phyloP scores from a whole-genome alignment of 2,329 filamentous ascomycete genomes.

The Exophiala spinifera region DNA sequence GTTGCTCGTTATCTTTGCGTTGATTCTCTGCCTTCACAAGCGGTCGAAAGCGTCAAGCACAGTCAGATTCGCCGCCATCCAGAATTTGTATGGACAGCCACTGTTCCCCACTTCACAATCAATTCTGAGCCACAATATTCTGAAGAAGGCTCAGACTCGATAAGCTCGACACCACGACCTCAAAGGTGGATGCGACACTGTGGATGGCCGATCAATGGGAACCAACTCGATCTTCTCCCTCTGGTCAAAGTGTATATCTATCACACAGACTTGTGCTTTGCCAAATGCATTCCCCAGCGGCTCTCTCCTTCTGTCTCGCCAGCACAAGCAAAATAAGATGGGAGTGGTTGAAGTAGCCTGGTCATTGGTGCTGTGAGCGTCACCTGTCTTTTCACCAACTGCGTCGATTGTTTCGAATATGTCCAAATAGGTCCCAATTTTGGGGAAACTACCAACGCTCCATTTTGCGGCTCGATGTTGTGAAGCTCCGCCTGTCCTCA shows the following conservation, averaged over 20 bases:
- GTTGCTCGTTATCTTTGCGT: background rate
- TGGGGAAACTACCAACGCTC: conserved; percentile 12
- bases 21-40: conserved; percentile 2
- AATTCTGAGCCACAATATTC: background rate
- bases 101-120: background rate
- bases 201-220: too few relatives aligned
- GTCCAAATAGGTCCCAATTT: conserved; percentile 40
- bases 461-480: too few relatives aligned
- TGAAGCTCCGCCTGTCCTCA: too few relatives aligned
- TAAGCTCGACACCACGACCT: background rate
- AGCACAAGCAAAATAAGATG: background rate
- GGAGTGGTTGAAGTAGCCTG: conserved; percentile 12
- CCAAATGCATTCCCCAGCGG: too few relatives aligned
- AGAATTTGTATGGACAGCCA: background rate
- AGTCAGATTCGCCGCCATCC: background rate
- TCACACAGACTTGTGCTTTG: too few relatives aligned
- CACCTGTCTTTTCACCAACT: conserved; percentile 38
- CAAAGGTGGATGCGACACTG: background rate
- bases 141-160: background rate
- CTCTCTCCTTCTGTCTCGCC: too few relatives aligned
- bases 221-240: too few relatives aligned
- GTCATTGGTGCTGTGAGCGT: conserved; percentile 36
- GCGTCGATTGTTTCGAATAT: conserved; percentile 42
- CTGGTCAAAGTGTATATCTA: too few relatives aligned
- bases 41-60: background rate